These are phyloP conservation scores for Globisporangium barbulae DNA, from an alignment of 352 stramenopile genomes.

Conservation along the genomic window DNA sequence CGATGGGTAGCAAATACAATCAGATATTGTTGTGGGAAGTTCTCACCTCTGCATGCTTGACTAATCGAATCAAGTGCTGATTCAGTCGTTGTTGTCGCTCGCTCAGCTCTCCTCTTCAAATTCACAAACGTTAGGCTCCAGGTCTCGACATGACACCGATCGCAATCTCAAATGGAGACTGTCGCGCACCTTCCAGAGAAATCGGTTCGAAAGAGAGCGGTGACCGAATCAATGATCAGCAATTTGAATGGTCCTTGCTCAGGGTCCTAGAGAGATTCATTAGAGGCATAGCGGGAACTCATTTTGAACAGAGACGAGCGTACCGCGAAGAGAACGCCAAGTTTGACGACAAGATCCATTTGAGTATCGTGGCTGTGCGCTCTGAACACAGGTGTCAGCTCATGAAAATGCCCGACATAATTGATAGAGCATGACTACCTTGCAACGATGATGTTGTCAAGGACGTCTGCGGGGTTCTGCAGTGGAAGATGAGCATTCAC, in stretches of 20 bases:
- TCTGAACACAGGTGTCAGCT: slow-evolving; percentile 25
- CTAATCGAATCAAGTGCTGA: slow-evolving; percentile 82
- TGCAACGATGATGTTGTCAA: slow-evolving; percentile 94
- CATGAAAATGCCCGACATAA: background rate
- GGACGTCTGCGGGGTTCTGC: slow-evolving; percentile 82
- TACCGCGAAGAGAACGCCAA: slow-evolving; percentile 71
- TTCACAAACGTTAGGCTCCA: background rate
- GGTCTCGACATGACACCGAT: background rate
- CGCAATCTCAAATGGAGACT: background rate
- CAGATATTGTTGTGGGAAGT: background rate
- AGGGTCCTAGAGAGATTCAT: slow-evolving; percentile 34
- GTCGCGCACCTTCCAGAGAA: slow-evolving; percentile 64
- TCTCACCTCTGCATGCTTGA: slow-evolving; percentile 70
- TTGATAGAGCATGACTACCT: slow-evolving; percentile 29
- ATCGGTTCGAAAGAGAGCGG: slow-evolving; percentile 87
- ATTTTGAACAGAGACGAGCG: background rate
- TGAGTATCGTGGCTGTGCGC: slow-evolving; percentile 86
- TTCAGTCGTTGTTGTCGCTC: slow-evolving; percentile 90
- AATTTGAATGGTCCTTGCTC: slow-evolving; percentile 73
- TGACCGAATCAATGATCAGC: slow-evolving; percentile 91
- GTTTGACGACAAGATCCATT: slow-evolving; percentile 85
- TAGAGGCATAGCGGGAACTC: background rate
- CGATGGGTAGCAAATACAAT: background rate
- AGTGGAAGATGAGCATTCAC: background rate
- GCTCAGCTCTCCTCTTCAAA: slow-evolving; percentile 42